Conservation (phyloP, 192 early-diverging fungal genomes). For the Entomortierella lignicola region DNA sequence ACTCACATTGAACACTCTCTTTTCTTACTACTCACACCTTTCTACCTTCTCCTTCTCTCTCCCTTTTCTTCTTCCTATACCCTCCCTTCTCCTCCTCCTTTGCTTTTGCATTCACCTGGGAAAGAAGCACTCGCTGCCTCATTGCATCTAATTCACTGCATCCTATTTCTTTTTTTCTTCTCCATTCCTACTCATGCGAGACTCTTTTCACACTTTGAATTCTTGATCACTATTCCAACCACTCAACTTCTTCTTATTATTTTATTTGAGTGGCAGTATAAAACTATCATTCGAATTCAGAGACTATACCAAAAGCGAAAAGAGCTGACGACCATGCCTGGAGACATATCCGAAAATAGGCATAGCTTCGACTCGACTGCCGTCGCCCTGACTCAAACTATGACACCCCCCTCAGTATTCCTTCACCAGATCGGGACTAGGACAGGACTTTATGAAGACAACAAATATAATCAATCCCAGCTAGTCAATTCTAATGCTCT, state of each 20-base stretch:
- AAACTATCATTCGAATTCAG: no score
- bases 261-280: no score
- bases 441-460: background rate
- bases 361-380: slow-evolving; percentile 21
- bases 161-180: background rate
- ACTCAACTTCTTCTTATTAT: no score
- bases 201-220: background rate
- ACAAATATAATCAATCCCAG: background rate
- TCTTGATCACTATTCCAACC: slow-evolving; percentile 2
- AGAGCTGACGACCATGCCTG: background rate
- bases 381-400: slow-evolving; percentile 6
- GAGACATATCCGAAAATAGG: slow-evolving; percentile 18
- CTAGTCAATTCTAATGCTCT: background rate
- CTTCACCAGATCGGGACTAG: slow-evolving; percentile 14
- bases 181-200: background rate
- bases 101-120: background rate
- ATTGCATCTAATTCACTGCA: background rate
- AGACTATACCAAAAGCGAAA: background rate
- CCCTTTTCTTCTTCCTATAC: background rate
- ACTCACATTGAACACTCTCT: no score
- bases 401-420: slow-evolving; percentile 11
- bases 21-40: background rate
- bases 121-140: background rate
- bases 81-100: background rate
- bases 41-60: background rate